Evolutionary conservation across 2,329 filamentous ascomycete species (phyloP), one percentile per base, ranked within the genome.

Genomic region (Botrytis fragariae): DNA sequence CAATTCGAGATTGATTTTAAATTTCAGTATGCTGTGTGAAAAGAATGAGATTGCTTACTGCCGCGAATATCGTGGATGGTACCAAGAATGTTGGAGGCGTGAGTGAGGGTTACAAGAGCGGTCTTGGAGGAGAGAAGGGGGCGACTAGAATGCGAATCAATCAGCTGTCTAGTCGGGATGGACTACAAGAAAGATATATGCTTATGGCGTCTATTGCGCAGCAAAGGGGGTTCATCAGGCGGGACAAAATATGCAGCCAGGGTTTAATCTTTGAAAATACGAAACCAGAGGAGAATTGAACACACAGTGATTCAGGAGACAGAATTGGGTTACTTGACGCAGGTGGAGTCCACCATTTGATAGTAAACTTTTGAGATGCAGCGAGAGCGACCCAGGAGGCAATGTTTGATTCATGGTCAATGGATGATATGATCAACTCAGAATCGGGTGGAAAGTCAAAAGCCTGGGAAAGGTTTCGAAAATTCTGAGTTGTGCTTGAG

Each of bases 371-470:
- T 63, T 89, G 86, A 22, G 87, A 86, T 44, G 86, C 82, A 2
- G 92, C 92, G 39, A 95, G 85, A 68, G 89, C 87, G 0, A 93
- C 83, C 93, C 92, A 95, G 0, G 92, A 86, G 1, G 91, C 88
- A 73, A 93, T 89, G 79, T 94, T 94, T 54, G 92, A 90, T 82
- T 95, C 93, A 78, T 95, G 92, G 80, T 95, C 92, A 72, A 94
- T 84, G 73, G 87, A 87, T 0, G 92, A 93, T 18, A 95, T 79
- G 75, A 96, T 84, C 67, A 95, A 86, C 79, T 93, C 91, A 74
- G 90, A 88, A 61, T 88, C 88, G 2, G 84, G 80, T 18, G 83
- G 78, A 79, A 91, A 88, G 18, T 80, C 77, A 8, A 91, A 81
- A 3, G 87, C 83, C 35, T 84, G 84, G 0, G 89, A 87, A 25